A percentile compares a stretch with the other conserved stretches of the same genome.
phyloP scores from a whole-genome alignment of 768 basidiomycete species.

The Boletus coccyginus region DNA sequence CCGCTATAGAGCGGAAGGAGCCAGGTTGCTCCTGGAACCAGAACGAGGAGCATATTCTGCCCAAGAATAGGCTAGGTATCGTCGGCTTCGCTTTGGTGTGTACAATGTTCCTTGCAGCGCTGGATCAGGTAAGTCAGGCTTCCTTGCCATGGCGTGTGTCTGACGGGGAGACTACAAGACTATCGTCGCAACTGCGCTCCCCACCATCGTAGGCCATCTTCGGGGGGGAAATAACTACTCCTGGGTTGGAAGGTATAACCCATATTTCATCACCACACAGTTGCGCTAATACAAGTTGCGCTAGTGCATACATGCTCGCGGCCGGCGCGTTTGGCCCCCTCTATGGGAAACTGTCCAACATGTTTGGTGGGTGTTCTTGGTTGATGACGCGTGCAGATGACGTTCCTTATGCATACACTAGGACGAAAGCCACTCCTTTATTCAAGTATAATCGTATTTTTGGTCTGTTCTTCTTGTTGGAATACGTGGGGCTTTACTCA shows the following conservation, averaged over 20 bases:
- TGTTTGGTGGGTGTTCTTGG: slow-evolving; percentile 30
- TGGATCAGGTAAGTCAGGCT: slow-evolving; percentile 48
- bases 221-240: slow-evolving; percentile 63
- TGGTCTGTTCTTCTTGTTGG: slow-evolving; percentile 41
- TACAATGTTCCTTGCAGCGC: slow-evolving; percentile 38
- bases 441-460: slow-evolving; percentile 57
- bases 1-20: neutral
- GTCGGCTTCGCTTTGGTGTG: slow-evolving; percentile 26
- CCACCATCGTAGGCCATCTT: slow-evolving; percentile 62
- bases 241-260: slow-evolving; percentile 63
- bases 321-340: slow-evolving; percentile 63
- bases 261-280: neutral
- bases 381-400: neutral
- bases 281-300: neutral
- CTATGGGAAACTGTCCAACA: slow-evolving; percentile 76
- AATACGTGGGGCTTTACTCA: neutral
- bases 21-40: slow-evolving; percentile 51
- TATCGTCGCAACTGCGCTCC: slow-evolving; percentile 67
- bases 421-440: slow-evolving; percentile 72
- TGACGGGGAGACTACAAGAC: slow-evolving; percentile 35
- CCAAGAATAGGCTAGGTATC: slow-evolving; percentile 24
- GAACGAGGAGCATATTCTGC: slow-evolving; percentile 51
- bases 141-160: neutral
- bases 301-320: slow-evolving; percentile 70
- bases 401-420: slow-evolving; percentile 11